phyloP scores from a whole-genome alignment of 495 filamentous ascomycete genomes.

The Xylaria nigripes region DNA sequence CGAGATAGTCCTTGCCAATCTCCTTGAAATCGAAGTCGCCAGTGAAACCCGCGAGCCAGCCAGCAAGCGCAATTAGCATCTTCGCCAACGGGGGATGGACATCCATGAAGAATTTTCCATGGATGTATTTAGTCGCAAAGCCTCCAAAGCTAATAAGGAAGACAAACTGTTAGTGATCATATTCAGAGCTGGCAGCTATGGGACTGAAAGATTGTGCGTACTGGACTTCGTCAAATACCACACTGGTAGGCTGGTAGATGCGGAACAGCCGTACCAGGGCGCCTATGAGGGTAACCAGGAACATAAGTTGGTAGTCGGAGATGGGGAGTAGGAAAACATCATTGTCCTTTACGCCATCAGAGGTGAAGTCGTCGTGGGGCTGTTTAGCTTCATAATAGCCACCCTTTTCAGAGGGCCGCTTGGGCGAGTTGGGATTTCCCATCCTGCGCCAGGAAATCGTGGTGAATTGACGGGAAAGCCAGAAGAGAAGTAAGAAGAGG shows the following conservation, averaged over 20 bases:
- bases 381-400: constrained; percentile 17
- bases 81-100: constrained; percentile 98
- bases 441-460: constrained; percentile 19
- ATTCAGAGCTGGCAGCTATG: not conserved
- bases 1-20: constrained; percentile 96
- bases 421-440: constrained; percentile 35
- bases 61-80: constrained; percentile 87
- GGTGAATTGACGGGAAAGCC: not conserved
- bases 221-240: constrained; percentile 99
- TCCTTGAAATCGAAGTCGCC: constrained; percentile 98
- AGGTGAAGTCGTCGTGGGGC: constrained; percentile 49
- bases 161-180: constrained; percentile 15
- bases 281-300: constrained; percentile 64
- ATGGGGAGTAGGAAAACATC: constrained; percentile 66
- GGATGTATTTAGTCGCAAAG: constrained; percentile 97
- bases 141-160: constrained; percentile 70
- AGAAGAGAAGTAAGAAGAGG: constrained; percentile 9
- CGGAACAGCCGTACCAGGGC: constrained; percentile 80
- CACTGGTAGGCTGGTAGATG: constrained; percentile 92
- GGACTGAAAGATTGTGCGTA: constrained; percentile 42
- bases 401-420: constrained; percentile 31
- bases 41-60: constrained; percentile 91
- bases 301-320: constrained; percentile 72
- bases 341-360: constrained; percentile 59
- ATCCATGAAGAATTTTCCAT: constrained; percentile 98